These are phyloP conservation scores for Fusarium papillatum DNA, from an alignment of 2,329 filamentous ascomycete genomes.

Conservation along the genomic window DNA sequence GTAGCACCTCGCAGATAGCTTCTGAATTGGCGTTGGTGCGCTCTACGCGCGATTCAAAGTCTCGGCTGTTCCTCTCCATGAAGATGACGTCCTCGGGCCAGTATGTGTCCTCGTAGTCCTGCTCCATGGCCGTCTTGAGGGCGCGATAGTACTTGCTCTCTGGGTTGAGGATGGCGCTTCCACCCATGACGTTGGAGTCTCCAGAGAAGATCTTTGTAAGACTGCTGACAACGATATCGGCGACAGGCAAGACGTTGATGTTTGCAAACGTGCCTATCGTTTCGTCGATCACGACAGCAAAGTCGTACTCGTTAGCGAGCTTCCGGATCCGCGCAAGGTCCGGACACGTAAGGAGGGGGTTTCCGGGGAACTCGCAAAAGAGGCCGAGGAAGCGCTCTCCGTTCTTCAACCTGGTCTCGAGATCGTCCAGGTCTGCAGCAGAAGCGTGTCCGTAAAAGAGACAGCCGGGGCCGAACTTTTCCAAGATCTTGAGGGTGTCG, in stretches of 20 bases:
- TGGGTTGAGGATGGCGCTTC: constrained; percentile 76
- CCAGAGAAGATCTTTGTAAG: constrained; percentile 98
- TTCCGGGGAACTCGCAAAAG: constrained; percentile 96
- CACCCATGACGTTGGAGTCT: constrained; percentile 98
- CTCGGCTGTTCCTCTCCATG: constrained; percentile 95
- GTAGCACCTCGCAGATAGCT: constrained; percentile 81
- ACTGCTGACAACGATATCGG: constrained; percentile 94
- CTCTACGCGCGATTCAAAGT: constrained; percentile 87
- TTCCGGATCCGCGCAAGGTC: constrained; percentile 85
- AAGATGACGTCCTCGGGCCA: constrained; percentile 97
- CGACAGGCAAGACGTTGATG: constrained; percentile 89
- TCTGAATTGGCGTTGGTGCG: constrained; percentile 91
- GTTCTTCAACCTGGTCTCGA: constrained; percentile 77
- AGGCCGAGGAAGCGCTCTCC: constrained; percentile 86
- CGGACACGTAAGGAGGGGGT: constrained; percentile 88
- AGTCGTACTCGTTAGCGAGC: constrained; percentile 87
- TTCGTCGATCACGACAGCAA: constrained; percentile 93
- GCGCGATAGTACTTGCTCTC: constrained; percentile 77
- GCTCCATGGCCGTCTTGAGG: constrained; percentile 76
- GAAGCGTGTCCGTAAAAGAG: constrained; percentile 90
- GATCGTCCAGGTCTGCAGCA: constrained; percentile 82
- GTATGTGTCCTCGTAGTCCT: constrained; percentile 87
- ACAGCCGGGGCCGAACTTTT: constrained; percentile 94
- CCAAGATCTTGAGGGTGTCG: constrained; percentile 92
- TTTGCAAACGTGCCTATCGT: constrained; percentile 98